These are phyloP conservation scores for Dioscorea dumetorum DNA, from an alignment of 106 monocot species.

Conservation along the genomic window DNA sequence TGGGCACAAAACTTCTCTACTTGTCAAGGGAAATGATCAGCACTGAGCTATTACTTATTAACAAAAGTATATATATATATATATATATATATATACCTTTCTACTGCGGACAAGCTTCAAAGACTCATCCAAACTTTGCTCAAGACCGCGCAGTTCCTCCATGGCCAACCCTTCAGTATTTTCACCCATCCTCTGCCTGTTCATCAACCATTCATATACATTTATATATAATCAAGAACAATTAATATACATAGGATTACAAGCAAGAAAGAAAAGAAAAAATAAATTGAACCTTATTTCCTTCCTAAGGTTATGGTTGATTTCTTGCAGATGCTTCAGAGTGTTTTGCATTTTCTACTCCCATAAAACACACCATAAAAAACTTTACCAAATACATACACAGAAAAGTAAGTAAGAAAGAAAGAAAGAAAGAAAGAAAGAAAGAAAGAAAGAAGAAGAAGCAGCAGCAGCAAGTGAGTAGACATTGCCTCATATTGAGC, in stretches of 20 bases:
- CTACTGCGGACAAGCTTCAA: conserved; percentile 51
- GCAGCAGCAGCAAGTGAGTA: too few relatives aligned
- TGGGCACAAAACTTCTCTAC: too few relatives aligned
- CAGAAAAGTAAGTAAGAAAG: too few relatives aligned
- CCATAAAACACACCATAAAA: background rate
- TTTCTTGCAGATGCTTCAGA: conserved; percentile 65
- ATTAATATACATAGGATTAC: background rate
- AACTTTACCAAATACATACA: background rate
- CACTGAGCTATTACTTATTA: too few relatives aligned
- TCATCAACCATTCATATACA: background rate
- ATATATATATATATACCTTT: conserved; percentile 41
- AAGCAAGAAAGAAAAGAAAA: background rate
- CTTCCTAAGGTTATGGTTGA: conserved; percentile 66
- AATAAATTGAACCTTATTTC: conserved; percentile 97
- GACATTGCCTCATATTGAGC: conserved; percentile 59
- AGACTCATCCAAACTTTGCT: conserved; percentile 60
- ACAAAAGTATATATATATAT: too few relatives aligned
- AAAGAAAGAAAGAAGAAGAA: background rate
- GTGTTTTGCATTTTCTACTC: conserved; percentile 77
- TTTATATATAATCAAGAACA: background rate
- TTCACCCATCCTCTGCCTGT: conserved; percentile 71
- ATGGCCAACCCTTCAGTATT: conserved; percentile 59
- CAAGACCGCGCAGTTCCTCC: conserved; percentile 73
- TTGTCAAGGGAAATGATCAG: too few relatives aligned
- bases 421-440: conserved; percentile 2